Evolutionary conservation across 495 filamentous ascomycete genomes (phyloP), one percentile per base, ranked within the genome.

Genomic region (Penicillium arizonense): DNA sequence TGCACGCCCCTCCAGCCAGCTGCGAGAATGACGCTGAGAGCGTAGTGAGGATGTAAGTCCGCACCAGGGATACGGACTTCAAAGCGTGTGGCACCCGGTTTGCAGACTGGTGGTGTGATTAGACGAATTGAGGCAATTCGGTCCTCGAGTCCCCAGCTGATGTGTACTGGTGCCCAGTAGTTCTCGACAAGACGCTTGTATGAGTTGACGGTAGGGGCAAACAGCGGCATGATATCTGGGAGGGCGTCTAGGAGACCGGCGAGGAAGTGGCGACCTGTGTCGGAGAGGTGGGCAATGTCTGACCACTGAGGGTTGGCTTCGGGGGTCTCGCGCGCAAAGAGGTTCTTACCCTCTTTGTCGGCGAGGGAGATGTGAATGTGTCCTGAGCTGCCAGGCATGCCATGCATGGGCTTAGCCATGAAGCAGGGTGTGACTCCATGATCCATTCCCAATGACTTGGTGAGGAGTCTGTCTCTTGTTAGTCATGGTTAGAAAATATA

Each of bases 121-220:
- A 97, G 71, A 12, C 92, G 78, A 43, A 97, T 87, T 0, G 88
- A 92, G 0, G 92, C 92, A 21, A 89, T 90, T 34, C 92, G 87
- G 63, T 97, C 91, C 63, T 97, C 92, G 2, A 96, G 69, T 1
- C 92, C 92, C 92, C 92, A 97, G 13, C 87, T 91, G 4, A 96
- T 89, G 3, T 91, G 96, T 4, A 97, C 91, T 0, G 92, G 92
- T 0, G 92, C 92, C 92, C 92, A 97, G 72, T 95, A 96, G 64
- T 96, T 96, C 75, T 97, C 92, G 10, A 97, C 91, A 0, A 97
- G 79, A 3, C 92, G 85, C 68, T 97, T 97, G 73, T 97, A 97
- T 45, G 87, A 91, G 74, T 97, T 97, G 65, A 97, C 80, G 5
- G 88, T 97, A 0, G 92, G 92, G 1, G 91, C 92, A 18, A 96